Base-by-base conservation (phyloP, 129 eudicot genomes). In the Centaurea solstitialis region DNA sequence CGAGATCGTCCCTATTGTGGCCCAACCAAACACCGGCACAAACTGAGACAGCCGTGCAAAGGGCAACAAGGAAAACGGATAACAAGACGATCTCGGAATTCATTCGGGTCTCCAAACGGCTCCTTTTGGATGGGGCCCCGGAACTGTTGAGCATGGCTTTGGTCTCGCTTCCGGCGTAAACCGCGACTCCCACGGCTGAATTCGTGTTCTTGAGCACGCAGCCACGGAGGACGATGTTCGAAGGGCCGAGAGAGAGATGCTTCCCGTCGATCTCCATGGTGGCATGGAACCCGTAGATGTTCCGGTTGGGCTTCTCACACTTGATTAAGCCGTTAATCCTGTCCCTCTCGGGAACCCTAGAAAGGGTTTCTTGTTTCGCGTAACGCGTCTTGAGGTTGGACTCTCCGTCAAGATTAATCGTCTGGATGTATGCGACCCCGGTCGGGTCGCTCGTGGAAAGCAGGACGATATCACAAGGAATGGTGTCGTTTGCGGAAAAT, bases 121-220 rank as follows among this genome's bases (percentile, higher is more conserved):
- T 91, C 69, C 99, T 84, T 83, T 96, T 96, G 4, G 99, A 91
- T 68, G 98, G 99, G 40, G 98, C 94, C 21, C 98, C 99, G 33
- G 99, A 90, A 83, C 89, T 96, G 75, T 96, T 96, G 71, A 96
- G 94, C 99, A 96, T 96, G 38, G 91, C 99, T 79, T 96, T 96
- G 4, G 99, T 96, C 87, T 96, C 98, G 74, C 86, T 87, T 38
- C 99, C 99, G 70, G 98, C 91, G 83, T 96, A 96, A 22, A 96
- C 98, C 18, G 85, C 95, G 68, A 96, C 97, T 18, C 99, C 99
- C 64, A 93, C 73, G 4, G 90, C 94, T 95, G 98, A 96, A 59
- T 84, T 82, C 3, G 99, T 96, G 89, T 96, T 96, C 87, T 96
- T 96, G 11, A 96, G 86, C 77, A 91, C 91, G 84, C 99, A 96